Conservation (phyloP, 2,329 filamentous ascomycete genomes). For the Aspergillus pseudonomiae region DNA sequence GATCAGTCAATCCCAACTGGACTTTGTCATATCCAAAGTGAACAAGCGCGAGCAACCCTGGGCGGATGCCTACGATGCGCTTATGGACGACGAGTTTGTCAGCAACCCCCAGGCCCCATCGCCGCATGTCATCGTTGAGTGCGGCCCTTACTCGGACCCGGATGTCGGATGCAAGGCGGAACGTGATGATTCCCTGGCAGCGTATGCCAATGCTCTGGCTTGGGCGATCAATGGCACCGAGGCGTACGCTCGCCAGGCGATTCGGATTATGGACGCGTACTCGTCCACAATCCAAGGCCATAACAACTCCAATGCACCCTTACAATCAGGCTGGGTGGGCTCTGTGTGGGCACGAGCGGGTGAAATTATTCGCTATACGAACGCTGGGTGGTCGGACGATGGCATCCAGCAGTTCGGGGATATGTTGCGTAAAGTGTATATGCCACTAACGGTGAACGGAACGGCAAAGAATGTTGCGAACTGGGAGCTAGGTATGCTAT, state of each 20-base stretch:
- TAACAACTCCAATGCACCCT: conserved; percentile 5
- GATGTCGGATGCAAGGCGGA: background rate
- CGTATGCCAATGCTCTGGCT: background rate
- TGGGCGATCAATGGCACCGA: background rate
- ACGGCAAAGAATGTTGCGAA: background rate
- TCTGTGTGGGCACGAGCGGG: background rate
- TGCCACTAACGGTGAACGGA: background rate
- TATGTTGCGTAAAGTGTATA: conserved; percentile 2
- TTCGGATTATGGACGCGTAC: background rate
- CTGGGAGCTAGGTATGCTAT: background rate
- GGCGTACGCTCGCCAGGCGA: background rate
- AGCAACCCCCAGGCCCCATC: background rate
- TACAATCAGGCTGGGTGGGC: background rate
- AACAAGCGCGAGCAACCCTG: background rate
- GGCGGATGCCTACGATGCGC: background rate
- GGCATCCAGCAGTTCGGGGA: background rate
- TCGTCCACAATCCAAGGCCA: background rate
- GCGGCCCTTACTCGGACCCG: background rate
- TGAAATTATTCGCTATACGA: background rate
- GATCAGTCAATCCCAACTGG: background rate
- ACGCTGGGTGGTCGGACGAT: background rate
- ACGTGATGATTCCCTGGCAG: background rate
- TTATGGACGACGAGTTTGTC: background rate
- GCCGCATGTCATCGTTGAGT: background rate
- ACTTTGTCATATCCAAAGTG: background rate